Evolutionary conservation across 768 basidiomycete genomes (phyloP), one percentile per base, ranked within the genome.

Genomic region (Atractiella rhizophila): DNA sequence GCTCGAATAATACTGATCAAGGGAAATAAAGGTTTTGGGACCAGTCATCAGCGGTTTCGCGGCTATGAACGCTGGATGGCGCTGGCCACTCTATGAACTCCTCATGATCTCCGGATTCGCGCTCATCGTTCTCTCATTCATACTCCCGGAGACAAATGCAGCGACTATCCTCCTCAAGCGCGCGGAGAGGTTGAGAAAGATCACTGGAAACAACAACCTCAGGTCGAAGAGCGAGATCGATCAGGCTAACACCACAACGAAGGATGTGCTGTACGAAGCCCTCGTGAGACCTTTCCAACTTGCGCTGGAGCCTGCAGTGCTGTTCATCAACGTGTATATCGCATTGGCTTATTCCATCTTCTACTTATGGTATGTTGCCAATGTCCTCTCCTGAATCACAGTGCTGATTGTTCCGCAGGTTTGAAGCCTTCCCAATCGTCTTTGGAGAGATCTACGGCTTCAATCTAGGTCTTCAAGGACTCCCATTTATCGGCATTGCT

Each of bases 121-220:
- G 21, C 35, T 57, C 38, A 20, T 55, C 44, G 27, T 60, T 28
- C 50, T 60, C 28, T 45, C 49, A 48, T 54, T 60, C 44, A 23
- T 48, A 25, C 40, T 62, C 2, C 60, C 60, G 13, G 61, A 63
- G 49, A 62, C 60, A 3, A 50, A 52, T 11, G 50, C 54, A 16
- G 31, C 42, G 12, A 62, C 54, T 18, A 58, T 62, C 48, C 56
- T 62, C 30, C 44, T 53, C 32, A 51, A 56, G 5, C 59, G 61
- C 19, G 61, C 61, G 13, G 40, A 51, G 19, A 51, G 61, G 3
- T 55, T 62, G 3, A 57, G 61, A 25, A 55, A 56, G 32, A 41
- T 60, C 15, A 61, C 60, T 15, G 57, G 60, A 9, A 61, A 61
- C 55, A 16, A 44, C 12, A 30, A 52, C 4, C 46, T 60, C 37